Conservation (phyloP, 768 basidiomycete species). For the Russula sp. region DNA sequence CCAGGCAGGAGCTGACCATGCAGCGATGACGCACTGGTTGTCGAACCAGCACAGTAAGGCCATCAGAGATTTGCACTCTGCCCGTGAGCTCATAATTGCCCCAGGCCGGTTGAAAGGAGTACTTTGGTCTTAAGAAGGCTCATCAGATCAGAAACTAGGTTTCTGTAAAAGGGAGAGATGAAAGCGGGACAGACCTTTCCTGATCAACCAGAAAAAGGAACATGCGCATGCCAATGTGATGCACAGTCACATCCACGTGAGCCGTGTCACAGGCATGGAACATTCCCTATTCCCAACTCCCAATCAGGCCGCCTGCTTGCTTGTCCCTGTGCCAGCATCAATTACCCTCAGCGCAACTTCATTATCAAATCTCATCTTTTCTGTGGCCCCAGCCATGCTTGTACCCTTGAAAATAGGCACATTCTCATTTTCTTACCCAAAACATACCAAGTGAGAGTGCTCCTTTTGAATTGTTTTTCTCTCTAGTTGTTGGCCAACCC, state of each 20-base stretch:
- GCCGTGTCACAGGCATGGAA: too few relatives aligned
- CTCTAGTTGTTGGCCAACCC: neutral
- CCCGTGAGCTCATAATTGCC: constrained; percentile 10
- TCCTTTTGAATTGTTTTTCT: neutral
- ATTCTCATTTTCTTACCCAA: constrained; percentile 11
- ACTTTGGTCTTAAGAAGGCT: constrained; percentile 5
- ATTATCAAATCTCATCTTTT: neutral
- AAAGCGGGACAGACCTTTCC: constrained; percentile 10
- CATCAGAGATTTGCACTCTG: constrained; percentile 18
- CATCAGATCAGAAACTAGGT: neutral
- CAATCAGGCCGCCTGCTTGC: too few relatives aligned
- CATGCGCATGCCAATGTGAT: too few relatives aligned
- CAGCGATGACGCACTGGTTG: constrained; percentile 1
- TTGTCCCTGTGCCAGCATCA: too few relatives aligned
- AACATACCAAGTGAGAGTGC: neutral
- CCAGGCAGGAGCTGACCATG: neutral
- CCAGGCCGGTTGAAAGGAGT: constrained; percentile 6
- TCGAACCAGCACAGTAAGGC: constrained; percentile 17
- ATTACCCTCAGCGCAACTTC: neutral
- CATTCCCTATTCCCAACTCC: too few relatives aligned
- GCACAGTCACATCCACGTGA: too few relatives aligned
- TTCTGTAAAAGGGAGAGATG: neutral
- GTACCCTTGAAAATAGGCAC: constrained; percentile 4
- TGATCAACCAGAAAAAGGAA: too few relatives aligned
- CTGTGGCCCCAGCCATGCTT: constrained; percentile 1